phyloP scores from a whole-genome alignment of 1,284 basidiomycete species.

The Ceratorhiza oryzae-sativae region DNA sequence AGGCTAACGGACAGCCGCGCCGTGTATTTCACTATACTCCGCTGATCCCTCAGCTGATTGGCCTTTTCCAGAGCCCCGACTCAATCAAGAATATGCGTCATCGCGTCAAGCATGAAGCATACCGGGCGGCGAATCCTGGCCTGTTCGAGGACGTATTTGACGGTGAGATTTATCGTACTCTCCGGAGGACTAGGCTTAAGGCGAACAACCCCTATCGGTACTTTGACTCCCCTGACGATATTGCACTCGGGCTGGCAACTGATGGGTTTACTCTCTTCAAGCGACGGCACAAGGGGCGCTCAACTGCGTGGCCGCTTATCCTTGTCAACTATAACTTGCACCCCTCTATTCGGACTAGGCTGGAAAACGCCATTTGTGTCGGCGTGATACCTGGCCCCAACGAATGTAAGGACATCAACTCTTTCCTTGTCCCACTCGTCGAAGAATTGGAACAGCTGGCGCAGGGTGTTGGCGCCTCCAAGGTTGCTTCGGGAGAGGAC shows the following conservation, averaged over 20 bases:
- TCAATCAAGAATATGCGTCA: background rate
- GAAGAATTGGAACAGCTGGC: background rate
- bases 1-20: background rate
- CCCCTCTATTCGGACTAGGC: background rate
- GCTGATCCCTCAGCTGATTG: background rate
- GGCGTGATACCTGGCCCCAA: conserved; percentile 5
- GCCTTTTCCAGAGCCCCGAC: background rate
- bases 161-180: background rate
- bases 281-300: background rate
- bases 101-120: background rate
- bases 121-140: background rate
- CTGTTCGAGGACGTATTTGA: background rate
- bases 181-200: background rate
- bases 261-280: background rate
- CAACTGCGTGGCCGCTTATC: background rate
- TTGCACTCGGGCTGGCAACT: conserved; percentile 2
- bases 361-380: background rate
- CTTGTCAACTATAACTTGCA: conserved; percentile 4
- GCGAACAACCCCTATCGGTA: background rate
- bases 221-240: background rate
- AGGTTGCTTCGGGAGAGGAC: background rate
- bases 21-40: background rate
- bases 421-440: background rate
- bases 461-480: background rate
- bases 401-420: background rate